A percentile compares a stretch with the other conserved stretches of the same genome.
Evolutionary conservation across 2,329 filamentous ascomycete genomes (phyloP).

Genomic region (Xylaria arbuscula): DNA sequence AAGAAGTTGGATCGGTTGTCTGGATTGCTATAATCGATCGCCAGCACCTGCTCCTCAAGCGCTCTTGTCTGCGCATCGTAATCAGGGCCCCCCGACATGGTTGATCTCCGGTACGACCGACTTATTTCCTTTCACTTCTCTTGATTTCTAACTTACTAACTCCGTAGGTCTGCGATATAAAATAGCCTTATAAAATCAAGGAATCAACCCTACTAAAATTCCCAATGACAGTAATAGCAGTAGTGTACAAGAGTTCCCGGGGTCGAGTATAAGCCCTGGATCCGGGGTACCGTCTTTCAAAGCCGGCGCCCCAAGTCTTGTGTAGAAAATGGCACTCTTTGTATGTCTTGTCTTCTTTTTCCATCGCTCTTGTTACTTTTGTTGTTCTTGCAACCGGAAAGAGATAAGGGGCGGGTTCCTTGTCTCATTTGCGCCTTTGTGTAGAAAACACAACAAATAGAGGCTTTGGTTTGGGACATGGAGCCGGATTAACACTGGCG

Average conservation of each 20-base stretch:
- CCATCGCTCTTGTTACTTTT: neutral
- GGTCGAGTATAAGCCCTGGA: neutral
- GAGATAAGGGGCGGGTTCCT: neutral
- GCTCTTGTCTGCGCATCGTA: neutral
- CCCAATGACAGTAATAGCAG: too few species aligned
- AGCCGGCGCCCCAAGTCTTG: neutral
- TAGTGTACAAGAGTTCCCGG: neutral
- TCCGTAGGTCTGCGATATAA: neutral
- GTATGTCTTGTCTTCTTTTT: neutral
- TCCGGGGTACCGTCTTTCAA: neutral
- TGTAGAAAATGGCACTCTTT: neutral
- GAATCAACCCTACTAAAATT: neutral
- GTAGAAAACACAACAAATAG: neutral
- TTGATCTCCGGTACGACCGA: neutral
- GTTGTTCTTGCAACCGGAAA: neutral
- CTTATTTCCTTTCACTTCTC: neutral
- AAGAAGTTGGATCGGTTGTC: neutral
- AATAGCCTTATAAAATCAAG: too few species aligned
- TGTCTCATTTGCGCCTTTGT: constrained; percentile 1
- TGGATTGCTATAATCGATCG: neutral
- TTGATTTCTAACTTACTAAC: too few species aligned
- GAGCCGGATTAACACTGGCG: neutral
- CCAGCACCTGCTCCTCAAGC: neutral
- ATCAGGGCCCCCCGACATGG: neutral
- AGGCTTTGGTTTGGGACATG: too few species aligned